These are phyloP conservation scores for Fusarium pilosicola DNA, from an alignment of 2,329 filamentous ascomycete species.

Conservation along the genomic window DNA sequence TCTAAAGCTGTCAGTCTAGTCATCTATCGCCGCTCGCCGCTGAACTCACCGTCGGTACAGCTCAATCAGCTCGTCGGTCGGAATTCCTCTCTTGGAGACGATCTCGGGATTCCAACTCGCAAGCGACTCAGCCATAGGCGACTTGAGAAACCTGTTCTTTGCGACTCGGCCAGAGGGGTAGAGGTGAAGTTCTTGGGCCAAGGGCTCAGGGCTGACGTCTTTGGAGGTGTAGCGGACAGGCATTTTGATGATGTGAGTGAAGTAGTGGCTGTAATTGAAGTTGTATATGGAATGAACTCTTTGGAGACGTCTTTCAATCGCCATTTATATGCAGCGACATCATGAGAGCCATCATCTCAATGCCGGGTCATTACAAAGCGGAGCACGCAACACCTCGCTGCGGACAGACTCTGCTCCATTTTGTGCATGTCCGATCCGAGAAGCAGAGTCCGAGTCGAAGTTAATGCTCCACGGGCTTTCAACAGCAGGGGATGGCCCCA, in stretches of 20 bases:
- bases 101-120: slow-evolving; percentile 68
- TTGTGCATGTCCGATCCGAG: neutral
- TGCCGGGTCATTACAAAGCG: neutral
- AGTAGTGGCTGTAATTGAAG: neutral
- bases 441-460: neutral
- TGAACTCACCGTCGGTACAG: slow-evolving; percentile 67
- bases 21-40: fast-evolving
- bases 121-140: slow-evolving; percentile 72
- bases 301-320: neutral
- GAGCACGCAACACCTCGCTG: neutral
- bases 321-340: slow-evolving; percentile 6
- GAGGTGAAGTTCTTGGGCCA: slow-evolving; percentile 58
- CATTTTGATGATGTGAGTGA: slow-evolving; percentile 12
- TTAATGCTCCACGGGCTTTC: neutral
- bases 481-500: fast-evolving
- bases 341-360: neutral
- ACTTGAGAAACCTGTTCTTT: slow-evolving; percentile 73
- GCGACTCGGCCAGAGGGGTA: slow-evolving; percentile 59
- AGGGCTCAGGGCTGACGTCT: slow-evolving; percentile 30
- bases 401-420: neutral
- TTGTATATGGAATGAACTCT: neutral
- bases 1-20: slow-evolving; percentile 6
- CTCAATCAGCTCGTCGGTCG: slow-evolving; percentile 56
- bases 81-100: slow-evolving; percentile 58
- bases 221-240: slow-evolving; percentile 32